Evolutionary conservation across 306 rosid genomes (phyloP).

Genomic region (Erythrophleum fordii): DNA sequence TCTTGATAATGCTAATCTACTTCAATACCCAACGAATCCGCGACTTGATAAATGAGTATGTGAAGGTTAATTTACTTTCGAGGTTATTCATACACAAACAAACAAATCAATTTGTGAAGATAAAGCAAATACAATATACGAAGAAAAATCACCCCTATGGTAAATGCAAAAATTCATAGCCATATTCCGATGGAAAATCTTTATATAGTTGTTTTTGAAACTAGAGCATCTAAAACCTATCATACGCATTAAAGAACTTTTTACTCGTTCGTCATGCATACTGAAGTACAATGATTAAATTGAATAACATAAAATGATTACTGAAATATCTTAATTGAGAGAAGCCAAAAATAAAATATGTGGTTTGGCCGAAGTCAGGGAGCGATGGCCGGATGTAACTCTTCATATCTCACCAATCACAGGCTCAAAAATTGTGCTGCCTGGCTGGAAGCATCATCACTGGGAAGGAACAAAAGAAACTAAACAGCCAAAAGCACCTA

Average conservation of each 20-base stretch:
- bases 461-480: conserved; percentile 34
- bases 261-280: neutral
- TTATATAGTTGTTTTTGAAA: neutral
- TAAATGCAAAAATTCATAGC: neutral
- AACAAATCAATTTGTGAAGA: neutral
- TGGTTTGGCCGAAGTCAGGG: neutral
- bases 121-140: neutral
- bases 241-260: neutral
- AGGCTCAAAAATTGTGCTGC: conserved; percentile 45
- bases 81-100: neutral
- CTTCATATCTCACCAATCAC: conserved; percentile 26
- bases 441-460: conserved; percentile 32
- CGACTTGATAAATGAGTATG: neutral
- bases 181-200: neutral
- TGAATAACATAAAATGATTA: conserved; percentile 2
- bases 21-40: neutral
- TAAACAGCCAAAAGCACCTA: conserved; percentile 33
- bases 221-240: neutral
- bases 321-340: conserved; percentile 1
- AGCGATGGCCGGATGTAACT: conserved; percentile 32
- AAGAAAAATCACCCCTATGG: neutral
- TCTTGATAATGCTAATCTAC: neutral
- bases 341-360: neutral
- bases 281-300: neutral
- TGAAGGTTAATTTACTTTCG: neutral